Evolutionary conservation across 1,139 yeast species (phyloP).

Genomic region (Groenewaldozyma auringiensis): DNA sequence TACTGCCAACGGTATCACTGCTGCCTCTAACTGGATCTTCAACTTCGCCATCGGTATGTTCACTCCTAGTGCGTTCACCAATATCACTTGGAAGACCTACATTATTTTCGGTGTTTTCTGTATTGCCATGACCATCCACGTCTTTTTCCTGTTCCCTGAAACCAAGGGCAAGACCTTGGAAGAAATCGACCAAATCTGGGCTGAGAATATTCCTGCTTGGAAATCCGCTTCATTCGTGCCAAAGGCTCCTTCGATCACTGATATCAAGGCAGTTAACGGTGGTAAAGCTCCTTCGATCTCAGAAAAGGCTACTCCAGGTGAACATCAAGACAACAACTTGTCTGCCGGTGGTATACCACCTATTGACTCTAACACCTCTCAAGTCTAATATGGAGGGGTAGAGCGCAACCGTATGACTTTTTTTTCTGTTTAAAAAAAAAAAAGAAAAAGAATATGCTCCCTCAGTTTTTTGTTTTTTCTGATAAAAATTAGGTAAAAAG

Average conservation of each 20-base stretch:
- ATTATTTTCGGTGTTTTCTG: slow-evolving; percentile 67
- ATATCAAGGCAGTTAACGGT: slow-evolving; percentile 14
- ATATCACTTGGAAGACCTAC: slow-evolving; percentile 49
- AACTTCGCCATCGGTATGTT: slow-evolving; percentile 73
- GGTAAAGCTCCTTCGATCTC: slow-evolving; percentile 14
- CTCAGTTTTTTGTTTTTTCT: too few species aligned
- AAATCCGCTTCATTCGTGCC: slow-evolving; percentile 20
- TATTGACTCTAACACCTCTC: background rate
- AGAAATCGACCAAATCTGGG: slow-evolving; percentile 57
- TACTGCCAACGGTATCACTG: slow-evolving; percentile 45
- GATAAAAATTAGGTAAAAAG: too few species aligned
- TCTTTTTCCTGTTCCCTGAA: slow-evolving; percentile 56
- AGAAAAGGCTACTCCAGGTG: slow-evolving; percentile 10
- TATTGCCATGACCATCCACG: slow-evolving; percentile 46
- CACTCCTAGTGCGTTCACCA: slow-evolving; percentile 45
- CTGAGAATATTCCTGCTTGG: slow-evolving; percentile 27
- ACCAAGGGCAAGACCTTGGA: slow-evolving; percentile 71
- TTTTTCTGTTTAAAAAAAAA: too few species aligned
- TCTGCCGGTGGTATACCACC: too few species aligned
- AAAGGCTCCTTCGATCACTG: slow-evolving; percentile 15
- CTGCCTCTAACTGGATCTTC: slow-evolving; percentile 73
- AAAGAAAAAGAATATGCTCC: too few species aligned
- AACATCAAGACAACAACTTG: slow-evolving; percentile 5
- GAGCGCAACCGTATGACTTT: too few species aligned
- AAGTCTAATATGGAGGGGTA: too few species aligned